Evolutionary conservation across 805 yeast species (phyloP), one percentile per base, ranked within the genome.

Genomic region (Priceomyces melissophilus): DNA sequence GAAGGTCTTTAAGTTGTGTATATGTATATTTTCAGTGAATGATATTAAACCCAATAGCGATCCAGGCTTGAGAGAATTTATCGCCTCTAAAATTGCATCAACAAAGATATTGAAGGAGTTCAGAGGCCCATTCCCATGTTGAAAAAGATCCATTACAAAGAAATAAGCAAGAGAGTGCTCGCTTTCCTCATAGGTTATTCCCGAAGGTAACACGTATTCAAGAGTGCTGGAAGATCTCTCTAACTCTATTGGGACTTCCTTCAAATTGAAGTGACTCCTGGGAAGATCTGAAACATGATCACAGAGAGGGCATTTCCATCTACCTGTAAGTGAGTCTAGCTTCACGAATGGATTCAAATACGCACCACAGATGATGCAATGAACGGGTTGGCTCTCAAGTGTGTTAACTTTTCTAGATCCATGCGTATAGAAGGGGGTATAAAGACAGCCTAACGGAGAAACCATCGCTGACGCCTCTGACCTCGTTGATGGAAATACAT

Each of bases 281-380:
- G 58, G 60, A 12, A 57, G 32, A 3, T 16, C 30, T 2, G 52
- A 49, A 26, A 49, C 48, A 30, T 54, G 50, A 10, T 48, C 52
- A 42, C 74, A 68, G 30, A 62, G 53, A 0, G 69, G 70, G 41
- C 74, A 68, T 64, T 62, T 57, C 73, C 74, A 68, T 57, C 54
- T 55, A 15, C 42, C 42, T 39, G 61, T 64, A 3, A 29, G 43
- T 4, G 62, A 44, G 43, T 67, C 71, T 10, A 65, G 28, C 35
- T 55, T 58, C 23, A 58, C 50, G 37, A 44, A 51, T 2, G 63
- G 64, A 42, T 62, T 66, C 37, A 65, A 53, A 34, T 45, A 48
- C 30, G 45, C 47, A 3, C 52, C 52, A 46, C 73, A 68, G 14
- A 46, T 37, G 7, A 46, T 41, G 41, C 73, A 68, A 33, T 27